Percentiles rank a stretch among this genome's conserved stretches.
Conservation (phyloP, 192 early-diverging fungal genomes). For the Cetraspora pellucida region DNA sequence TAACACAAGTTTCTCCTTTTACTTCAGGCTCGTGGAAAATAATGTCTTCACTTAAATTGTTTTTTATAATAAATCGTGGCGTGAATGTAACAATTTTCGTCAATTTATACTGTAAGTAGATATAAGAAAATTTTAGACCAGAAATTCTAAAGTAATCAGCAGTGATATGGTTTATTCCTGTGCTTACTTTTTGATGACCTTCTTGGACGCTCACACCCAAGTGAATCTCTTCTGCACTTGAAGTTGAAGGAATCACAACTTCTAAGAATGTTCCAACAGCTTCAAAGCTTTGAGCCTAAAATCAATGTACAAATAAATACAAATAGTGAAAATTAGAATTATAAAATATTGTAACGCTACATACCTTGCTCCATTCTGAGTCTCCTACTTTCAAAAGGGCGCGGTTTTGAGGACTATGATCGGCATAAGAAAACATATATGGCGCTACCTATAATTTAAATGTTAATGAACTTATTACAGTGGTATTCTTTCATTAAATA, state of each 20-base stretch:
- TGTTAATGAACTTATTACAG: neutral
- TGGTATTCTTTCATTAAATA: no score
- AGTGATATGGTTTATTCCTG: neutral
- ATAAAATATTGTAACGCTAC: neutral
- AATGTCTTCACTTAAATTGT: constrained; percentile 72
- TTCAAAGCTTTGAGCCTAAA: constrained; percentile 88
- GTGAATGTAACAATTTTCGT: constrained; percentile 90
- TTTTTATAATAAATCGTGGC: constrained; percentile 88
- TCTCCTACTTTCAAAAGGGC: constrained; percentile 72
- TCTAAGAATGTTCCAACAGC: constrained; percentile 87
- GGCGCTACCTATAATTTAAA: constrained; percentile 56
- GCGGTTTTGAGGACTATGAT: constrained; percentile 81
- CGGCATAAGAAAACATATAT: constrained; percentile 94
- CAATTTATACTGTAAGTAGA: constrained; percentile 56
- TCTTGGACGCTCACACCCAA: constrained; percentile 85
- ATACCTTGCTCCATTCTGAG: constrained; percentile 80
- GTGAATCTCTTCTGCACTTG: constrained; percentile 63
- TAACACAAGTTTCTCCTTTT: constrained; percentile 47
- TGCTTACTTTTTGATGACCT: constrained; percentile 77
- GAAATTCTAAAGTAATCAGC: neutral
- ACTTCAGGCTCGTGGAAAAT: constrained; percentile 73
- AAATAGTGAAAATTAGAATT: neutral
- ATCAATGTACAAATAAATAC: neutral
- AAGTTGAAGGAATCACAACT: constrained; percentile 64
- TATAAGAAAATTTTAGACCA: constrained; percentile 7